A percentile compares a stretch with the other conserved stretches of the same genome.
Evolutionary conservation across 2,329 filamentous ascomycete species (phyloP).

Genomic region (Fusarium brachygibbosum): DNA sequence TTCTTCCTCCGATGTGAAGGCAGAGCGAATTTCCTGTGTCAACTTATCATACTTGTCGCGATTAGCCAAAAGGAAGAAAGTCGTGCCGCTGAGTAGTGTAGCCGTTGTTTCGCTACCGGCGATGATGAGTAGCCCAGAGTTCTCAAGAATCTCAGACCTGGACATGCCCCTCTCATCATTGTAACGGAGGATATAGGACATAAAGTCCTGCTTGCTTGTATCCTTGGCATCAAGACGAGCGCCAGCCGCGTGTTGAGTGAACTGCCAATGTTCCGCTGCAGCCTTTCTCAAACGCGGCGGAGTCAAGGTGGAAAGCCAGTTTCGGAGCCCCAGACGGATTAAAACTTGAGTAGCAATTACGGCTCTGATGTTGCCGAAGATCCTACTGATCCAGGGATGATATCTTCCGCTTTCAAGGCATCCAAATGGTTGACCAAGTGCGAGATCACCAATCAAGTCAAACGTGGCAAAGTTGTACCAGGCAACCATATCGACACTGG

Average conservation of each 20-base stretch:
- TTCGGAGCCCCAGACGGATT: background rate
- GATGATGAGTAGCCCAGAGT: background rate
- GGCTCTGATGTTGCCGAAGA: background rate
- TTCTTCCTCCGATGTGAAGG: constrained; percentile 2
- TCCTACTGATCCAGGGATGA: constrained; percentile 8
- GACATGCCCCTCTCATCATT: constrained; percentile 24
- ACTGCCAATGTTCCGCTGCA: background rate
- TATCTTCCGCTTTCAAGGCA: constrained; percentile 13
- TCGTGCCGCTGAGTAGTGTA: constrained; percentile 12
- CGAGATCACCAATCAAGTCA: constrained; percentile 7
- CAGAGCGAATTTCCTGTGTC: background rate
- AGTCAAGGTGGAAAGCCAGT: background rate
- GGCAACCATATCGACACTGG: background rate
- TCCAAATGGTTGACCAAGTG: constrained; percentile 10
- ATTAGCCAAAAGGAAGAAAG: background rate
- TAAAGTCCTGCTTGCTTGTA: background rate
- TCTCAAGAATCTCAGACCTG: constrained; percentile 3
- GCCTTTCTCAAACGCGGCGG: background rate
- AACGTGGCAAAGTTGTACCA: constrained; percentile 24
- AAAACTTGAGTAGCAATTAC: background rate
- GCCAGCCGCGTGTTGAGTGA: constrained; percentile 2
- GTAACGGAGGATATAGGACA: constrained; percentile 18
- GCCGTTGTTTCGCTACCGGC: constrained; percentile 20
- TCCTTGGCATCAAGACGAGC: constrained; percentile 1
- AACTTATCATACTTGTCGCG: background rate